Evolutionary conservation across 306 rosid species (phyloP).

Genomic region (Abrus precatorius): DNA sequence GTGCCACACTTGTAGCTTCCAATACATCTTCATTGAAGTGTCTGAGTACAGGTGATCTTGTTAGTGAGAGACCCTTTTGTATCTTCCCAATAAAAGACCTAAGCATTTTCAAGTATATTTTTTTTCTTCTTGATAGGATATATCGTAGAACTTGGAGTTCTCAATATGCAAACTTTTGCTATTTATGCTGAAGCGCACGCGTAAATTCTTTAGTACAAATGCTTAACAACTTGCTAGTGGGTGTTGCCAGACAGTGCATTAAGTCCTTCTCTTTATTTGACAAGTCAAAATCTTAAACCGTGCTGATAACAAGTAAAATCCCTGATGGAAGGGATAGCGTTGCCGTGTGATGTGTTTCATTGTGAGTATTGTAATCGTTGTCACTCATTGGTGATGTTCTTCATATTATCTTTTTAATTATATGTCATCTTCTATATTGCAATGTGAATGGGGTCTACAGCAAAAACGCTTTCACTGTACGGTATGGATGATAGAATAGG

Average conservation of each 20-base stretch:
- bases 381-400: background rate
- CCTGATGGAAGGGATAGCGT: conserved; percentile 1
- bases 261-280: background rate
- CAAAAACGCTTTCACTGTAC: conserved; percentile 20
- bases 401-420: background rate
- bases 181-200: background rate
- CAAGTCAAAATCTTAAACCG: background rate
- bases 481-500: background rate
- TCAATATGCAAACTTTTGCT: background rate
- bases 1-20: no score
- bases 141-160: background rate
- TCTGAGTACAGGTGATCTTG: no score
- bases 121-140: background rate
- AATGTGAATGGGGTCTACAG: background rate
- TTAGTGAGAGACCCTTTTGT: conserved; percentile 55
- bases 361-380: background rate
- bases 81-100: conserved; percentile 51
- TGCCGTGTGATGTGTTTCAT: background rate
- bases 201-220: background rate
- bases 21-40: no score
- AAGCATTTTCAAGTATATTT: conserved; percentile 39
- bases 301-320: background rate
- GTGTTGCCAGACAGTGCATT: background rate
- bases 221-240: background rate
- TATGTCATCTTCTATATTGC: background rate